Base-by-base conservation (phyloP, 2,329 filamentous ascomycete genomes). In the Alternaria solani region DNA sequence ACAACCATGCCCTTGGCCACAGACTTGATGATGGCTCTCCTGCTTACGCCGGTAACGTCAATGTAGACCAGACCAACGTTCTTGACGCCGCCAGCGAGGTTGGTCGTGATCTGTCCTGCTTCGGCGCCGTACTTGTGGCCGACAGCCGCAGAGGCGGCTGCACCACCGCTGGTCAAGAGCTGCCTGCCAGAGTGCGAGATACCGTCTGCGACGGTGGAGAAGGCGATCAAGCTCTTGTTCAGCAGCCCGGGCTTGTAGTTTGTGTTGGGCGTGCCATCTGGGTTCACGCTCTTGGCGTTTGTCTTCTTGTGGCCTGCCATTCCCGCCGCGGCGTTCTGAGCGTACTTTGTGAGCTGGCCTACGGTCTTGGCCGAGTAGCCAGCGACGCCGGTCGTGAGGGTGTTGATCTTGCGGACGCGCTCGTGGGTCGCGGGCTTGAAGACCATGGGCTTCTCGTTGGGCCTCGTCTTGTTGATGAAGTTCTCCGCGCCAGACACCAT, bases 61-160 rank as follows among this genome's bases (percentile, higher is more conserved):
- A 99, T 97, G 76, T 99, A 99, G 32, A 99, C 95, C 28, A 99
- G 84, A 6, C 94, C 95, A 7, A 98, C 95, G 67, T 98, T 99
- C 84, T 95, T 97, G 72, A 97, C 89, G 25, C 94, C 94, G 5
- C 92, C 90, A 1, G 93, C 91, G 20, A 99, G 79, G 54, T 91
- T 85, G 42, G 85, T 85, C 2, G 93, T 90, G 16, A 98, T 84
- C 36, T 89, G 85, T 16, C 93, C 92, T 0, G 95, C 95, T 79
- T 99, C 93, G 1, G 86, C 75, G 5, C 95, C 95, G 82, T 94
- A 99, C 64, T 88, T 89, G 79, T 98, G 95, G n/a, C 89, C 87
- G 3, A 98, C 92, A 52, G 97, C 89, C 0, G 90, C 92, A 36
- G 88, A 93, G 25, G 94, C 91, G n/a, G 94, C 93, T 1, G 86